A percentile compares a stretch with the other conserved stretches of the same genome.
Evolutionary conservation across 2,329 filamentous ascomycete species (phyloP).

Genomic region (Fusarium secorum): DNA sequence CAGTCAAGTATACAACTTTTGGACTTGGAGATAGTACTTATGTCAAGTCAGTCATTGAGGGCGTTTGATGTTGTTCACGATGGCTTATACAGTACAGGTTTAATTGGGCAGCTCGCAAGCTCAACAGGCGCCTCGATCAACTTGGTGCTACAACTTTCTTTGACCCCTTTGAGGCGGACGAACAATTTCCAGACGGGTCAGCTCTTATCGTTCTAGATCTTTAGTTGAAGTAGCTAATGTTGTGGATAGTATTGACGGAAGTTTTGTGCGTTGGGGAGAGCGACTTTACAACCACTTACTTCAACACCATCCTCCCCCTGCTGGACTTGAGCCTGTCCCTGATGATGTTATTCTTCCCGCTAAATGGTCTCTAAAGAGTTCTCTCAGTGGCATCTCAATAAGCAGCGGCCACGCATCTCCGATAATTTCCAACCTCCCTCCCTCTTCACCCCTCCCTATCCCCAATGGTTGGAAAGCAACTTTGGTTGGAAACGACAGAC

Average conservation of each 20-base stretch:
- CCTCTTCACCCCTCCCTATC: constrained; percentile 59
- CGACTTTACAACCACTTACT: constrained; percentile 73
- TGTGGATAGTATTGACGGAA: constrained; percentile 75
- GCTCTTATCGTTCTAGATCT: constrained; percentile 37
- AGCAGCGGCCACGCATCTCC: constrained; percentile 21
- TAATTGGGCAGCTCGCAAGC: constrained; percentile 91
- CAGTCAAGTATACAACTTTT: constrained; percentile 82
- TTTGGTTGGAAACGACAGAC: constrained; percentile 70
- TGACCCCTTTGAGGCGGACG: constrained; percentile 85
- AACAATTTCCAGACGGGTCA: constrained; percentile 91
- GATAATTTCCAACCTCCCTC: constrained; percentile 39
- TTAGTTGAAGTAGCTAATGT: neutral
- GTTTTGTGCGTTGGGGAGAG: constrained; percentile 79
- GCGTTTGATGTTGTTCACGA: neutral
- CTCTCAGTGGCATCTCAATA: neutral
- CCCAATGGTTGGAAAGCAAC: constrained; percentile 63
- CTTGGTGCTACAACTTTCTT: constrained; percentile 82
- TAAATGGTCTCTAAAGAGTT: constrained; percentile 60
- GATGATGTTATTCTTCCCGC: constrained; percentile 78
- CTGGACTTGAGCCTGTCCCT: constrained; percentile 73
- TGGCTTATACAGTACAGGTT: constrained; percentile 61
- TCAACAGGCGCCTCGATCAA: constrained; percentile 83
- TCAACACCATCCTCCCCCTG: constrained; percentile 72
- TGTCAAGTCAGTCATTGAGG: constrained; percentile 69
- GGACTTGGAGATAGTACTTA: constrained; percentile 96